Conservation (phyloP, 2,329 filamentous ascomycete species). For the Aspergillus uvarum region DNA sequence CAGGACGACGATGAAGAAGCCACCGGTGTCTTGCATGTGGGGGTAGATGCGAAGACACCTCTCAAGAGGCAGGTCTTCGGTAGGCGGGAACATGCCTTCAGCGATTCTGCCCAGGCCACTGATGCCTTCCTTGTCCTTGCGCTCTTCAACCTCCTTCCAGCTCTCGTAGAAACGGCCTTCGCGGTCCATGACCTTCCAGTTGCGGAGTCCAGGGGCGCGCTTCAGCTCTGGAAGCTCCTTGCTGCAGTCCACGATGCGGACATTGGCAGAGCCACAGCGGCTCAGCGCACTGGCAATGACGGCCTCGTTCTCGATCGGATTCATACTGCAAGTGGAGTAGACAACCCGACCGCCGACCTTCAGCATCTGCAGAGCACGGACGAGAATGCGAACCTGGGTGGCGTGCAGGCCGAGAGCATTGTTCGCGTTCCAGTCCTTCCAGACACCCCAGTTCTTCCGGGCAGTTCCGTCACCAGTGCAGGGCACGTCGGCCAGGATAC, state of each 20-base stretch:
- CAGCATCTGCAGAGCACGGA: slow-evolving; percentile 90
- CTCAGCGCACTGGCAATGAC: slow-evolving; percentile 86
- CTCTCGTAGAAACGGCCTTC: slow-evolving; percentile 72
- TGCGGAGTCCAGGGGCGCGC: slow-evolving; percentile 71
- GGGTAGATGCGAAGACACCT: slow-evolving; percentile 92
- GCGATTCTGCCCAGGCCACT: slow-evolving; percentile 67
- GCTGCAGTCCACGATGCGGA: slow-evolving; percentile 81
- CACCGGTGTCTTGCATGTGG: slow-evolving; percentile 92
- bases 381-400: slow-evolving; percentile 85
- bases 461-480: slow-evolving; percentile 94
- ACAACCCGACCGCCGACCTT: slow-evolving; percentile 93
- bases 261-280: slow-evolving; percentile 76
- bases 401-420: slow-evolving; percentile 84
- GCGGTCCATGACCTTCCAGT: slow-evolving; percentile 93
- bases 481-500: slow-evolving; percentile 92
- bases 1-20: slow-evolving; percentile 94
- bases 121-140: slow-evolving; percentile 60
- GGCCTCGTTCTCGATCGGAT: slow-evolving; percentile 95
- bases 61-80: slow-evolving; percentile 71
- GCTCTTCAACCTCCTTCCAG: slow-evolving; percentile 77
- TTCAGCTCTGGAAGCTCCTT: slow-evolving; percentile 74
- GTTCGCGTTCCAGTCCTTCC: slow-evolving; percentile 90
- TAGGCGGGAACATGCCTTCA: slow-evolving; percentile 79
- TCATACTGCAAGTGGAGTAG: slow-evolving; percentile 98
- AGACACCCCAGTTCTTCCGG: slow-evolving; percentile 89